Evolutionary conservation across 176 grass and related monocot genomes (phyloP).

Genomic region (Luzula sylvatica): DNA sequence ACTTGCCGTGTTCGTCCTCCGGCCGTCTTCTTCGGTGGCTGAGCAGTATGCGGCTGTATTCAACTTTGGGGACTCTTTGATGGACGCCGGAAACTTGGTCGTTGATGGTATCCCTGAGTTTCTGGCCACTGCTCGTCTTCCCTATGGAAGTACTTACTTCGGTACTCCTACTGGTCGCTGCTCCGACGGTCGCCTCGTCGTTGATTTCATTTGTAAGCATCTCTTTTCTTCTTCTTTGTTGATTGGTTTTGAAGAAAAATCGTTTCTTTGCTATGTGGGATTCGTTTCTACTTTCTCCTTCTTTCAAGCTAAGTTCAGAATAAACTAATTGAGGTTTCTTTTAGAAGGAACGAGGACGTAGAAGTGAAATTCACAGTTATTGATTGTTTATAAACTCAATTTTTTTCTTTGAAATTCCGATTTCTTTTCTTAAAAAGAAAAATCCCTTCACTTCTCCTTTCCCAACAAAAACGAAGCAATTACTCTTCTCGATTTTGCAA

Average conservation of each 20-base stretch:
- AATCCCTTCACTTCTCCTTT: too few relatives aligned
- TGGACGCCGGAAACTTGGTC: slow-evolving; percentile 17
- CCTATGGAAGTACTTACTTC: slow-evolving; percentile 33
- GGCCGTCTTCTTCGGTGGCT: background rate
- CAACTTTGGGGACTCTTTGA: slow-evolving; percentile 28
- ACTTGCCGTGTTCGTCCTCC: background rate
- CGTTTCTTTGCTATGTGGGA: too few relatives aligned
- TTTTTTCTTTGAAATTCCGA: background rate
- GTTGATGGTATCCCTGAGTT: slow-evolving; percentile 4
- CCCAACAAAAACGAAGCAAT: too few relatives aligned
- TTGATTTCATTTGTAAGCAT: slow-evolving; percentile 26
- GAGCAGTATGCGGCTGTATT: slow-evolving; percentile 18
- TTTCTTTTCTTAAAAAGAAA: background rate
- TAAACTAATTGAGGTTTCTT: background rate
- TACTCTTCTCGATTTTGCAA: too few relatives aligned
- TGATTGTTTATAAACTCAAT: slow-evolving; percentile 7
- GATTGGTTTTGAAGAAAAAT: background rate
- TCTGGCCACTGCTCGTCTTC: slow-evolving; percentile 16
- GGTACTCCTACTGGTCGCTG: slow-evolving; percentile 26
- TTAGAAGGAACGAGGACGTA: background rate
- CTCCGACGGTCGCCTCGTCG: slow-evolving; percentile 29
- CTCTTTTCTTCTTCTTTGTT: background rate
- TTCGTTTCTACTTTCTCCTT: background rate
- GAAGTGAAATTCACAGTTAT: slow-evolving; percentile 18
- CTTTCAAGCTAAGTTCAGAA: background rate